These are phyloP conservation scores for Pythium chondricola DNA, from an alignment of 352 stramenopile genomes.

Conservation along the genomic window DNA sequence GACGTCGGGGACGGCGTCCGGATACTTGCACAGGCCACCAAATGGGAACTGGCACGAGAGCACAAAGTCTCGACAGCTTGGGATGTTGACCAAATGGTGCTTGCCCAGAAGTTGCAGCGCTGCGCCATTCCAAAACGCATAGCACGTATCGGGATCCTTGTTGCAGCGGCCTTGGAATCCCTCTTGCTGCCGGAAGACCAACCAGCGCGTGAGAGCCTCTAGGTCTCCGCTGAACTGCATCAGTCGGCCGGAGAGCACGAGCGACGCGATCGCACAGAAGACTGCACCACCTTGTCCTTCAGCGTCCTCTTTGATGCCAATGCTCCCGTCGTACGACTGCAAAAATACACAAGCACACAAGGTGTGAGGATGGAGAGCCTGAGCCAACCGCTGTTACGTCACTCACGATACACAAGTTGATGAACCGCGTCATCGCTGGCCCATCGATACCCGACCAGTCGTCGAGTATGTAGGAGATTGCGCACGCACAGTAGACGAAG, in stretches of 20 bases:
- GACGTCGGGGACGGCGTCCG: conserved; percentile 74
- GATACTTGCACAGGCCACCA: conserved; percentile 85
- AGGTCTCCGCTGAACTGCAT: conserved; percentile 65
- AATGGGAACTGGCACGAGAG: conserved; percentile 77
- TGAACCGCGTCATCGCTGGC: conserved; percentile 58
- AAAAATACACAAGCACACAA: too few species aligned
- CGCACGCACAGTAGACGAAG: conserved; percentile 85
- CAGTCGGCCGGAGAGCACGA: conserved; percentile 59
- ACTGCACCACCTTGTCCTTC: conserved; percentile 75
- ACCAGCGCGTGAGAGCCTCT: conserved; percentile 69
- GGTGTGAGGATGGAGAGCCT: too few species aligned
- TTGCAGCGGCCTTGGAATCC: conserved; percentile 90
- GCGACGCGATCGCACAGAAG: conserved; percentile 67
- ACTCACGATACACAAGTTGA: conserved; percentile 79
- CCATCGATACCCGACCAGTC: conserved; percentile 79
- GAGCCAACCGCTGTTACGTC: too few species aligned
- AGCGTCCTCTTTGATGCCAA: conserved; percentile 51
- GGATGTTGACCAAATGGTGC: conserved; percentile 70
- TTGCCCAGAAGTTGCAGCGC: conserved; percentile 76
- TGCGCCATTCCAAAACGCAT: conserved; percentile 91
- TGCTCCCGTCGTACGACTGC: conserved; percentile 84
- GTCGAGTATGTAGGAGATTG: conserved; percentile 82
- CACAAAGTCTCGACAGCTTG: conserved; percentile 68
- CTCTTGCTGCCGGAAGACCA: conserved; percentile 73
- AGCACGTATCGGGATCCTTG: conserved; percentile 88